Percentiles rank a stretch among this genome's conserved stretches.
These are phyloP conservation scores for Pulicaria dysenterica DNA, from an alignment of 129 eudicot species.

Conservation along the genomic window DNA sequence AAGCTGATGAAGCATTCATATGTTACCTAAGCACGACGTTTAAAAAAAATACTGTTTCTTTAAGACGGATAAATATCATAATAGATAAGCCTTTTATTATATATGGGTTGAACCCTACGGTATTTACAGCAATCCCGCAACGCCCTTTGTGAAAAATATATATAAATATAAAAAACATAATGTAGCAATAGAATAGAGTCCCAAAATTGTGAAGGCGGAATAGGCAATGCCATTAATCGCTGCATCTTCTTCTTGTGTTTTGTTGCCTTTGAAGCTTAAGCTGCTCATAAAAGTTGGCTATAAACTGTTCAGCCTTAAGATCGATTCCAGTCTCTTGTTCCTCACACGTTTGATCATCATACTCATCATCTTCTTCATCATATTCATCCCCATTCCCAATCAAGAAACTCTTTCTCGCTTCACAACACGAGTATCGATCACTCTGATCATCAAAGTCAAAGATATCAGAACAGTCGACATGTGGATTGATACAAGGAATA, in stretches of 20 bases:
- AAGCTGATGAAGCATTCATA: no score
- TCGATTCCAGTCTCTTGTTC: conserved; percentile 59
- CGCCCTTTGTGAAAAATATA: neutral
- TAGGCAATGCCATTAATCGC: neutral
- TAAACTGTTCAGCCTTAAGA: conserved; percentile 74
- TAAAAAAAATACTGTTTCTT: no score
- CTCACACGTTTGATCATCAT: conserved; percentile 9
- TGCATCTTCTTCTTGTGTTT: conserved; percentile 7
- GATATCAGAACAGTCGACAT: conserved; percentile 48
- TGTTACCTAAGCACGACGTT: no score
- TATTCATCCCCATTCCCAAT: conserved; percentile 27
- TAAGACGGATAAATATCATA: neutral
- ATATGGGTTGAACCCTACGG: neutral
- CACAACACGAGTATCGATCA: conserved; percentile 21
- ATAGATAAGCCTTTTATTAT: conserved; percentile 2
- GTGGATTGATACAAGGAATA: conserved; percentile 76
- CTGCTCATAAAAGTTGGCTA: conserved; percentile 69
- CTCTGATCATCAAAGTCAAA: conserved; percentile 51
- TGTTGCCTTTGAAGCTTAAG: conserved; percentile 77
- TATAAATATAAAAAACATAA: neutral
- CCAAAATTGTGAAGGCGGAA: conserved; percentile 20
- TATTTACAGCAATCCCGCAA: conserved; percentile 37
- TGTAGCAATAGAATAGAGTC: neutral
- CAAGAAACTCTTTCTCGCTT: conserved; percentile 41
- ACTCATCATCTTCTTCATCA: conserved; percentile 15